Percentiles rank a stretch among this genome's conserved stretches.
These are phyloP conservation scores for Blastobotrys chiropterorum DNA, from an alignment of 805 yeast genomes.

Conservation along the genomic window DNA sequence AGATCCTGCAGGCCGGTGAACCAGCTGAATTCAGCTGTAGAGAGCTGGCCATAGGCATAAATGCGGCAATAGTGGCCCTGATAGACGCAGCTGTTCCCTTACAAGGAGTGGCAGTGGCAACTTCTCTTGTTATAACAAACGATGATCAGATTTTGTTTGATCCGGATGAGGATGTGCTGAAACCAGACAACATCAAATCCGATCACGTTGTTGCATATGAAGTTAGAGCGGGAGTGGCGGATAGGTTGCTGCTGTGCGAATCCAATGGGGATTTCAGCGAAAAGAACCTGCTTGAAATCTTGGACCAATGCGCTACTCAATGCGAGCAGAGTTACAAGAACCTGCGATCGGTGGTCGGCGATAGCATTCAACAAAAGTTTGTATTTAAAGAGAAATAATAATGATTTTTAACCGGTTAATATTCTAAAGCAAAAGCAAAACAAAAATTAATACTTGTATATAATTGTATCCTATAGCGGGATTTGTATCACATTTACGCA, in stretches of 20 bases:
- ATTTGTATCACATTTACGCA: conserved; percentile 1
- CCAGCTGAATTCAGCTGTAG: conserved; percentile 32
- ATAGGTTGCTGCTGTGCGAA: conserved; percentile 60
- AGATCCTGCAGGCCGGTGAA: conserved; percentile 52
- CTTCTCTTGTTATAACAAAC: conserved; percentile 38
- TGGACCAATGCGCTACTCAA: conserved; percentile 47
- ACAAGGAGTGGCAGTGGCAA: conserved; percentile 53
- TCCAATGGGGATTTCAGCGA: conserved; percentile 66
- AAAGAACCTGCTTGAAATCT: conserved; percentile 43
- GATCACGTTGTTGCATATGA: conserved; percentile 63
- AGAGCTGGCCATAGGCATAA: conserved; percentile 64
- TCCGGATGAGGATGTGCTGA: conserved; percentile 44
- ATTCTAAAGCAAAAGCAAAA: not conserved
- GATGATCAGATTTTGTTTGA: conserved; percentile 28
- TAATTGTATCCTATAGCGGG: not conserved
- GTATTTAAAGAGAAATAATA: conserved; percentile 42
- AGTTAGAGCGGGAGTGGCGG: conserved; percentile 43
- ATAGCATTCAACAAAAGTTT: conserved; percentile 47
- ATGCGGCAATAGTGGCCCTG: conserved; percentile 67
- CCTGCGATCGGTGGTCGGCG: conserved; percentile 43
- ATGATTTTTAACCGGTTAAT: not conserved
- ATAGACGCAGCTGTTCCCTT: conserved; percentile 75
- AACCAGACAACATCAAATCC: conserved; percentile 38
- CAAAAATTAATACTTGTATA: not conserved
- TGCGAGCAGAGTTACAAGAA: conserved; percentile 40